Base-by-base conservation (phyloP, 2,329 filamentous ascomycete genomes). In the Colletotrichum musicola region DNA sequence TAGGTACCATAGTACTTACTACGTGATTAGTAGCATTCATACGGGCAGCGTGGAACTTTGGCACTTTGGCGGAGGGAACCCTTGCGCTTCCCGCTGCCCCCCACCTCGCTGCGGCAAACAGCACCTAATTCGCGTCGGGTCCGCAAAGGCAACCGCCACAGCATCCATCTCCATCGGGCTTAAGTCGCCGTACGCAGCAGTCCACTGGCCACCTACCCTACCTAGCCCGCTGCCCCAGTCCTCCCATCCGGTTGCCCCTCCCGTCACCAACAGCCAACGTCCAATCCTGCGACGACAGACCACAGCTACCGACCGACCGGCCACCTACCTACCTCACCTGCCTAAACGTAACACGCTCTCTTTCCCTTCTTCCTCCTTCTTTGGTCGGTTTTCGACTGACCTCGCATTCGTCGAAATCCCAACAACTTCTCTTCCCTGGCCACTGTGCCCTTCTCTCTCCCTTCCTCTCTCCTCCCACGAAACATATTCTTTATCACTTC, bases 241-340 rank as follows among this genome's bases (percentile, higher is more conserved):
- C 42, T 46, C 42, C 10, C 18, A 16, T 16, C 16, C 44, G 13
- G 54, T 54, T 68, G 65, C 65, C 65, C 65, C 65, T 68, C 54
- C 50, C 55, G 40, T 60, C 54, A 55, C 61, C 54, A 68, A 68
- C 64, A 44, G 57, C 53, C 35, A 49, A 53, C 47, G 35, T 65
- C 50, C 55, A 68, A 68, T 64, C 62, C 64, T 53, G 59, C 64
- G 46, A 49, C 46, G 6, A n/a, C n/a, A 49, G 53, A 63, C 64
- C 64, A 49, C 62, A 68, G 62, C 62, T 65, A 44, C 64, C 53
- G 46, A 50, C 50, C 49, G 38, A 54, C 64, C 61, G n/a, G n/a
- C n/a, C n/a, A 64, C 53, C 54, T 59, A 58, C 47, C 46, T 25
- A 25, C 22, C n/a, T 42, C 18, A 40, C 16, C 61, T 58, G 46